Evolutionary conservation across 2,329 filamentous ascomycete genomes (phyloP), one percentile per base, ranked within the genome.

Genomic region (Chaetoscypha palmicola): DNA sequence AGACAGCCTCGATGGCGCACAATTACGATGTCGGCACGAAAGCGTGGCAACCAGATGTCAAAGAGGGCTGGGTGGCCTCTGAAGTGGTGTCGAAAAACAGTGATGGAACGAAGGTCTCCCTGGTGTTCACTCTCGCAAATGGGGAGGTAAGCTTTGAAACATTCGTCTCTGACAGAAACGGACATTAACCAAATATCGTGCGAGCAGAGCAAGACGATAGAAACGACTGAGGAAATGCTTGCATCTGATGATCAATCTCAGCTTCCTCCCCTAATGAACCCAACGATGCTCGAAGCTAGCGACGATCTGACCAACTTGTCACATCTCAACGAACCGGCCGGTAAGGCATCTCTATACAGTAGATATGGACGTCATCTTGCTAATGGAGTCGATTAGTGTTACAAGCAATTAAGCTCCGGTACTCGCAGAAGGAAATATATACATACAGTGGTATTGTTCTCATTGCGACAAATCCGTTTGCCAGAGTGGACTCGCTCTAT

Each of bases 361-460:
- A 7, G 3, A 8, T 41, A 17, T 5, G 14, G 7, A 19, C 40
- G 40, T 30, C 36, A 35, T 42, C 14, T 16, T 40, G 46, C 51
- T 55, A 43, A 58, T 49, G 19, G 41, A 36, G 5, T 7, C 28
- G 26, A 41, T 58, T 65, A 94, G 94, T 98, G 49, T 72, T 98
- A 53, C 92, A 98, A 74, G 92, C 92, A 44, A 98, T 98, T 67
- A 89, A 90, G 64, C 77, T 98, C 63, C 87, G 92, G 65, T 98
- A 98, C 70, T 77, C 86, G 52, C 92, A 98, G 67, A 97, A 97
- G 69, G 92, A 98, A 67, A 98, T 98, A 61, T 98, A 98, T 74
- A 98, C 92, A 62, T 98, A 98, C 72, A 95, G 88, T 64, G 92
- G 92, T 63, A 97, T 98, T 62, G 92, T 98, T 54, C 76, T 98